These are phyloP conservation scores for Elsinoe necatrix DNA, from an alignment of 2,329 filamentous ascomycete species.

Conservation along the genomic window DNA sequence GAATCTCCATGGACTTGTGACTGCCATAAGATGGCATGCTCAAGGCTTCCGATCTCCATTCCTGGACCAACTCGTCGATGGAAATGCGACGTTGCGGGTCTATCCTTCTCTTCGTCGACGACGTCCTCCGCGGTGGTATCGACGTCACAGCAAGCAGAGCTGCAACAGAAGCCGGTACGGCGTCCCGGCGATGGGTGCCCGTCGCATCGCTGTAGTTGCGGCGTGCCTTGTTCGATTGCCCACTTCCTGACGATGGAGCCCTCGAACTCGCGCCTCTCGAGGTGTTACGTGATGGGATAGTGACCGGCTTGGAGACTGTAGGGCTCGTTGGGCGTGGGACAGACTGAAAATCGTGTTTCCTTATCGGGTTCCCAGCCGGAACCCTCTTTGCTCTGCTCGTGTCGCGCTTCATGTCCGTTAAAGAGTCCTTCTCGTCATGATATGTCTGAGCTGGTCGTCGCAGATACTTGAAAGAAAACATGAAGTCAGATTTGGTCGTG, in stretches of 20 bases:
- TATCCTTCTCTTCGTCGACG: slow-evolving; percentile 33
- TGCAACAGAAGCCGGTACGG: slow-evolving; percentile 47
- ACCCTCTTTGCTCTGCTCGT: slow-evolving; percentile 13
- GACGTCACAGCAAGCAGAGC: slow-evolving; percentile 51
- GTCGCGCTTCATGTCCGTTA: slow-evolving; percentile 15
- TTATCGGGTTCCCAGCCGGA: slow-evolving; percentile 20
- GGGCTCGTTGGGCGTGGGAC: slow-evolving; percentile 22
- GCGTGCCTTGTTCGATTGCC: slow-evolving; percentile 27
- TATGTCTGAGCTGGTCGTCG: slow-evolving; percentile 3
- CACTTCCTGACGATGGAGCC: slow-evolving; percentile 24
- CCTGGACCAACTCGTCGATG: slow-evolving; percentile 49
- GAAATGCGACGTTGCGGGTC: slow-evolving; percentile 40
- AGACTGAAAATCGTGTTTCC: slow-evolving; percentile 4
- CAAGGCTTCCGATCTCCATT: slow-evolving; percentile 42
- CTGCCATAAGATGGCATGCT: slow-evolving; percentile 25
- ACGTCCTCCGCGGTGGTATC: slow-evolving; percentile 44
- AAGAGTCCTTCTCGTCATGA: slow-evolving; percentile 6
- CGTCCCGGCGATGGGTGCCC: slow-evolving; percentile 33
- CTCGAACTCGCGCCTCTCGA: slow-evolving; percentile 25
- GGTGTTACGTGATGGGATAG: slow-evolving; percentile 33
- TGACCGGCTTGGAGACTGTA: slow-evolving; percentile 34
- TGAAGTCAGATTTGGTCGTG: neutral
- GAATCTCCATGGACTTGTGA: slow-evolving; percentile 41
- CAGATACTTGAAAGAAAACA: slow-evolving; percentile 12
- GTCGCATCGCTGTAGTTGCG: slow-evolving; percentile 20